Evolutionary conservation across 1,284 basidiomycete genomes (phyloP), one percentile per base, ranked within the genome.

Genomic region (Malassezia cuniculi): DNA sequence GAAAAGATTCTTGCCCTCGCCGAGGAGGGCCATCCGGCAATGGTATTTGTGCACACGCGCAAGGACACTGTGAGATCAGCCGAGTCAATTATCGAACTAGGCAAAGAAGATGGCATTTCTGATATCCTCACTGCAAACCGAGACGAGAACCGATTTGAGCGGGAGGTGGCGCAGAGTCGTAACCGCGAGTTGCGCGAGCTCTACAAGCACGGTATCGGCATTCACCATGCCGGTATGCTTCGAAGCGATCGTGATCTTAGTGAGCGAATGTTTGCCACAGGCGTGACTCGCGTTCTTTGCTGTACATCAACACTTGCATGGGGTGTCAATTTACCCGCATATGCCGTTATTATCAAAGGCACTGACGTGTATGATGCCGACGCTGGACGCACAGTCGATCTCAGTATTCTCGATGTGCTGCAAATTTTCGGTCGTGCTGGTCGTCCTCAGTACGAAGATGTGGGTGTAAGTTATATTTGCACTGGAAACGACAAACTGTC

Each of bases 141-240:
- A 11, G 55, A 60, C n/a, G 52, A 54, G 21, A 44, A 47, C 2
- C 46, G 50, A 12, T 90, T 86, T 69, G 78, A 83, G 32, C 73
- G 78, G 42, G 80, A 81, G 35, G 76, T 97, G 17, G 76, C 77
- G 8, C 75, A 77, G 42, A 89, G 84, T 8, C 73, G 78, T 48
- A 99, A 99, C 67, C 86, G 83, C 66, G 93, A 99, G 70, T 85
- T 99, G 85, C 93, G 83, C 67, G 79, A 85, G 60, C 73, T 99
- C 11, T 93, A 93, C 57, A 82, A 90, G 48, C 70, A 73, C 47
- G 93, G 93, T 5, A 90, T 99, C 63, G 93, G 69, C 14, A 97
- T 99, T 32, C 94, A 99, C 68, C 90, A 99, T 69, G 93, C 93
- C 21, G 93, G 93, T 17, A 99, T 99, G 93, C 71, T 99, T 42